Evolutionary conservation across 2,329 filamentous ascomycete species (phyloP), one percentile per base, ranked within the genome.

Genomic region (Epicoccum nigrum): DNA sequence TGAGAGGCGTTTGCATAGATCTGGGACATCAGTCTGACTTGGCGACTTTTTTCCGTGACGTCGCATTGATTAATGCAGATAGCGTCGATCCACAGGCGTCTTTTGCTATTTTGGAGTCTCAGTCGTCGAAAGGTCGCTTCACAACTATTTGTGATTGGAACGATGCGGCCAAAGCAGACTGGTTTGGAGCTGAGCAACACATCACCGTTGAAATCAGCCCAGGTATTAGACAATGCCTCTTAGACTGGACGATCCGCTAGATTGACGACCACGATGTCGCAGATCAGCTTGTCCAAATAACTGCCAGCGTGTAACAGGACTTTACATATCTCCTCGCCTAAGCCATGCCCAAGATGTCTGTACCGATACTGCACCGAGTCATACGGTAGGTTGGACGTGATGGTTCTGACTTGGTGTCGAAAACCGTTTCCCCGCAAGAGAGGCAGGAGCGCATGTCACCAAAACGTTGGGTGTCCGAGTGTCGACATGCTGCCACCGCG

Each of bases 191-290:
- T 19, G 13, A 33, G 7, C 1, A 20, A 27, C 11, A 20, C 15
- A 19, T 46, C 20, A n/a, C 60, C 54, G 1, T 30, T 11, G 4
- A 30, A 16, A 7, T 45, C 47, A 1, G 50, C 59, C 60, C 62
- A 66, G 1, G 56, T 65, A 19, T 66, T 65, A 1, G 62, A 67
- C 2, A 63, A 17, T 4, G 63, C 60, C 47, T 62, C 60, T 16
- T 59, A 67, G 15, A 20, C 30, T 8, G 56, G 63, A 1, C 50
- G 25, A 16, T 65, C 59, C 1, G 44, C 25, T 1, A 64, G 45
- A 28, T 62, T 57, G 9, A 54, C 54, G n/a, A 48, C 49, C 1
- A 41, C 13, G 12, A 64, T 51, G 4, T 60, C 48, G 34, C 58
- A 60, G 5, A 6, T 2, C 27, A 64, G 21, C 4, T 45, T 32